Conservation (phyloP, 2,329 filamentous ascomycete species). For the Albifimbria verrucaria region DNA sequence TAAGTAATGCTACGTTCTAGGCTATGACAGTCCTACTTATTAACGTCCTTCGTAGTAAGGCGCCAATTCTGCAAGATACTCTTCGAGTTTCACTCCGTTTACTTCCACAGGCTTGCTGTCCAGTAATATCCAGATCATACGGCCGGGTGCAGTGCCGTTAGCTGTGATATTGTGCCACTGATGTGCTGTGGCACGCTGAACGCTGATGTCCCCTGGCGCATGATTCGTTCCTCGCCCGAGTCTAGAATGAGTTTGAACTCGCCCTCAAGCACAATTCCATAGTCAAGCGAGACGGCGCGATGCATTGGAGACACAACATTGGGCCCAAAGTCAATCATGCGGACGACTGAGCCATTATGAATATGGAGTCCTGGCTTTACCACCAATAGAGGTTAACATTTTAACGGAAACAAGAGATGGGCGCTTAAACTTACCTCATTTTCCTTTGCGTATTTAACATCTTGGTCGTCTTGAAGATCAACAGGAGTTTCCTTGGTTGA, state of each 20-base stretch:
- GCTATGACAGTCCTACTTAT: neutral
- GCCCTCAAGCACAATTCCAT: constrained; percentile 53
- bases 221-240: constrained; percentile 41
- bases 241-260: constrained; percentile 49
- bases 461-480: constrained; percentile 16
- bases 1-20: neutral
- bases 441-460: constrained; percentile 14
- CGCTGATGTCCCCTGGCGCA: constrained; percentile 49
- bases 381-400: neutral
- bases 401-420: neutral
- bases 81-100: neutral
- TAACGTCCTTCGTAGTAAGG: neutral
- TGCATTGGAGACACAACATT: constrained; percentile 42
- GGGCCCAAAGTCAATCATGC: constrained; percentile 46
- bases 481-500: constrained; percentile 20
- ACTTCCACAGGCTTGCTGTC: neutral
- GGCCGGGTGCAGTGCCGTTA: neutral
- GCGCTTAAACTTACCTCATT: constrained; percentile 5
- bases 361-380: neutral
- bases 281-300: constrained; percentile 52
- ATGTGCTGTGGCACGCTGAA: constrained; percentile 55
- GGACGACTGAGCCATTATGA: constrained; percentile 35
- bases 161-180: constrained; percentile 42
- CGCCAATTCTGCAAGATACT: neutral
- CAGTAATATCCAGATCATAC: neutral